Base-by-base conservation (phyloP, 495 filamentous ascomycete species). In the Tetracladium setigerum region DNA sequence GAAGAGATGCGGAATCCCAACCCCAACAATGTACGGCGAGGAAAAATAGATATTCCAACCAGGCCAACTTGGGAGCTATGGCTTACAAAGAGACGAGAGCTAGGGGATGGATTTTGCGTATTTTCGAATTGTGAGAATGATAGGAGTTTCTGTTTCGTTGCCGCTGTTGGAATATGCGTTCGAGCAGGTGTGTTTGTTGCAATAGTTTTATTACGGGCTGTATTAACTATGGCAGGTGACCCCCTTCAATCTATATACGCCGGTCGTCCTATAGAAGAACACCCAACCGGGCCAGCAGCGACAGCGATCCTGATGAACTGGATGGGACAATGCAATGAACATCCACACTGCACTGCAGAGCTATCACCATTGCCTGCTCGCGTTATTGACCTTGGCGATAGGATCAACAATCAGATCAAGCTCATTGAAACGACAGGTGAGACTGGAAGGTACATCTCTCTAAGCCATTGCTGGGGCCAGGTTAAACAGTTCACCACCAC, bases 381-480 rank as follows among this genome's bases (percentile, higher is more conserved):
- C 17, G 2, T 38, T 17, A 8, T 34, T 35, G 42, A 45, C 33
- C 17, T 24, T 19, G 44, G 44, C 31, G 33, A 46, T 37, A 13
- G n/a, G 10, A 17, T 6, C 17, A 18, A 15, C 13, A 13, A 16
- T 7, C 14, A 34, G 17, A 24, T 46, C 10, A 22, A 38, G 15
- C 52, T 53, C 10, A 9, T 17, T 11, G 40, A 49, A 19, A 38
- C 38, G 0, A 8, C 17, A 31, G 39, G 32, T 17, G 13, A 54
- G 15, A 42, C 37, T n/a, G 42, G 40, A 37, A 40, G 46, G 14
- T 55, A 55, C 34, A 41, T 55, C 14, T 33, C 35, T 7, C 47
- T 55, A 11, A 51, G 47, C 30, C 52, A 55, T 50, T 50, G 42
- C 35, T 55, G 52, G 52, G 38, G 41, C 12, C 27, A 32, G 7